Base-by-base conservation (phyloP, 441 rosid genomes). In the Manihot esculenta region DNA sequence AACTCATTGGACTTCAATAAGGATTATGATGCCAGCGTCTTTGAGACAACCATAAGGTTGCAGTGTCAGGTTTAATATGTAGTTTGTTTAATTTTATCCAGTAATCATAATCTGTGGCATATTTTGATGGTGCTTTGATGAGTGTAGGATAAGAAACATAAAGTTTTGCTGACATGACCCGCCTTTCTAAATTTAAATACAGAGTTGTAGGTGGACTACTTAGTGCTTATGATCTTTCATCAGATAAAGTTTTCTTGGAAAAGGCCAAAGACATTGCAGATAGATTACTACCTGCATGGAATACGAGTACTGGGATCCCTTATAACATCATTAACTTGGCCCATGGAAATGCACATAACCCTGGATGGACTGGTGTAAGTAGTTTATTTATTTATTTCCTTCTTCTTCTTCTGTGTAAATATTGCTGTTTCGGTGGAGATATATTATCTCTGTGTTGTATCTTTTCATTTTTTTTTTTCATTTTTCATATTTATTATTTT, bases 41-140 rank as follows among this genome's bases (percentile, higher is more conserved):
- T 93, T 38, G 98, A 93, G 89, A 96, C 99, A 85, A 96, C 98
- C 88, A 96, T 96, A 89, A 96, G 99, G 99, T 96, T 86, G 79
- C 86, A 48, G 87, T 83, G 78, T 73, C 83, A 89, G 89, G 94
- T 91, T 90, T 90, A 90, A 74, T 80, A 64, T 84, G 75, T 75
- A 59, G 79, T 77, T 77, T 53, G 48, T 73, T 70, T 76, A 63
- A 63, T 74, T 73, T 68, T 60, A 55, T 10, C 53, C 67, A 66
- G 64, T 62, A 63, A 69, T 56, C 27, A 49, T 64, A 15, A 62
- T 21, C 62, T 18, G 17, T 18, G 66, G 18, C 26, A 26, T 69
- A 27, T 68, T 18, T 35, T 38, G 44, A 20, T 17, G 64, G 15
- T 76, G 14, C 59, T 10, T 60, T 60, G 30, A 20, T 62, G 33